Conservation (phyloP, 2,329 filamentous ascomycete genomes). For the Fusarium pseudocircinatum region DNA sequence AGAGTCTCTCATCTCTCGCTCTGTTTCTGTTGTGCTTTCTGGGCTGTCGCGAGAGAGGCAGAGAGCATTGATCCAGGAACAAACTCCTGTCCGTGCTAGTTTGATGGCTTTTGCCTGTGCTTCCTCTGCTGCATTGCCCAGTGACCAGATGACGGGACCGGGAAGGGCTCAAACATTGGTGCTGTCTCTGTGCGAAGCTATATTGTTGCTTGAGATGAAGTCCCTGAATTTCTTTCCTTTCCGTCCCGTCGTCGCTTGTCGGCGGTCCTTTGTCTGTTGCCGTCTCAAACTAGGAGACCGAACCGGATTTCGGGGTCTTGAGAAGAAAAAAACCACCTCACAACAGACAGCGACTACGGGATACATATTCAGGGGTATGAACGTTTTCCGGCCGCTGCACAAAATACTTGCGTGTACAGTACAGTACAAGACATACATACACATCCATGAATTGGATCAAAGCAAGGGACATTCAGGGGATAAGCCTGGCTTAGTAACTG, state of each 20-base stretch:
- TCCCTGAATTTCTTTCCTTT: constrained; percentile 36
- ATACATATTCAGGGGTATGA: constrained; percentile 18
- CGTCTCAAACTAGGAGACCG: constrained; percentile 16
- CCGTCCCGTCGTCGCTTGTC: constrained; percentile 12
- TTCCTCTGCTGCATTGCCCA: constrained; percentile 26
- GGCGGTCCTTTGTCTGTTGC: constrained; percentile 7
- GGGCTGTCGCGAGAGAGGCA: constrained; percentile 1
- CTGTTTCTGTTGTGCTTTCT: constrained; percentile 3
- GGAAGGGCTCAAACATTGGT: constrained; percentile 32
- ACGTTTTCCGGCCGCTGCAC: constrained; percentile 14
- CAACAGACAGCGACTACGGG: background rate
- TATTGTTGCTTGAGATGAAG: constrained; percentile 14
- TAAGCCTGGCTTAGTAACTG: constrained; percentile 12
- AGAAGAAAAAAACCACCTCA: background rate
- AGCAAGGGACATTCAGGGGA: constrained; percentile 35
- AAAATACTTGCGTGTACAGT: constrained; percentile 27
- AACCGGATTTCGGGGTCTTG: constrained; percentile 33
- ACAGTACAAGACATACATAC: constrained; percentile 9
- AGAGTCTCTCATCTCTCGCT: constrained; percentile 16
- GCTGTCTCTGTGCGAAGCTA: constrained; percentile 24
- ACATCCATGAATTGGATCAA: constrained; percentile 11
- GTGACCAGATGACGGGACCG: constrained; percentile 19
- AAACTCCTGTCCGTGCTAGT: constrained; percentile 21
- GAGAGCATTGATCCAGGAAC: constrained; percentile 30
- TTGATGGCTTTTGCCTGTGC: constrained; percentile 24